Conservation (phyloP, 345 rosid species). For the Trapa bicornis region DNA sequence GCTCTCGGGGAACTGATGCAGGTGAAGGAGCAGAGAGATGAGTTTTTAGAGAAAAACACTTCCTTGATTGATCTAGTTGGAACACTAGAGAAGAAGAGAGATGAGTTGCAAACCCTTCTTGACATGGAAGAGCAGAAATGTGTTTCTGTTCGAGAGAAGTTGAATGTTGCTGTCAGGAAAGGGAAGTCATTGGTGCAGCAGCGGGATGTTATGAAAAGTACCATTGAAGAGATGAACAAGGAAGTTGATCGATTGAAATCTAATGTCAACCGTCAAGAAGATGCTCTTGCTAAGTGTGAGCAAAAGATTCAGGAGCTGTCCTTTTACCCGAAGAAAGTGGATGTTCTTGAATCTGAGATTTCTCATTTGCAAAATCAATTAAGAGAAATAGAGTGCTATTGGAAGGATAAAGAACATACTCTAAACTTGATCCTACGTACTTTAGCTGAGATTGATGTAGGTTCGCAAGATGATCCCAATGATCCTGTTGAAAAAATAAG, state of each 20-base stretch:
- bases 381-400: constrained; percentile 40
- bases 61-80: constrained; percentile 48
- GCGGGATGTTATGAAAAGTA: constrained; percentile 68
- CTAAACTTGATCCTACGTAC: constrained; percentile 31
- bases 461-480: constrained; percentile 32
- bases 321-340: constrained; percentile 32
- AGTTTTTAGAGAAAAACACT: constrained; percentile 41
- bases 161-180: constrained; percentile 90
- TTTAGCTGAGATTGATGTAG: constrained; percentile 44
- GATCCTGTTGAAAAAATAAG: constrained; percentile 61
- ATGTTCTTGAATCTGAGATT: constrained; percentile 53
- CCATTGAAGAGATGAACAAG: constrained; percentile 48
- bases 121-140: constrained; percentile 82
- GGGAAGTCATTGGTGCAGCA: constrained; percentile 89
- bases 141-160: constrained; percentile 63
- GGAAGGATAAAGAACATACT: constrained; percentile 51
- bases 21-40: constrained; percentile 66
- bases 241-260: constrained; percentile 56
- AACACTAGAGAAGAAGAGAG: constrained; percentile 37
- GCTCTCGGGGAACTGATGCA: constrained; percentile 36
- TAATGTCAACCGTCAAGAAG: constrained; percentile 42
- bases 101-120: constrained; percentile 54
- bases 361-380: constrained; percentile 39
- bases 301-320: constrained; percentile 47
- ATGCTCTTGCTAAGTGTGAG: constrained; percentile 42